Conservation (phyloP, 2,329 filamentous ascomycete genomes). For the Aspergillus thermomutatus region DNA sequence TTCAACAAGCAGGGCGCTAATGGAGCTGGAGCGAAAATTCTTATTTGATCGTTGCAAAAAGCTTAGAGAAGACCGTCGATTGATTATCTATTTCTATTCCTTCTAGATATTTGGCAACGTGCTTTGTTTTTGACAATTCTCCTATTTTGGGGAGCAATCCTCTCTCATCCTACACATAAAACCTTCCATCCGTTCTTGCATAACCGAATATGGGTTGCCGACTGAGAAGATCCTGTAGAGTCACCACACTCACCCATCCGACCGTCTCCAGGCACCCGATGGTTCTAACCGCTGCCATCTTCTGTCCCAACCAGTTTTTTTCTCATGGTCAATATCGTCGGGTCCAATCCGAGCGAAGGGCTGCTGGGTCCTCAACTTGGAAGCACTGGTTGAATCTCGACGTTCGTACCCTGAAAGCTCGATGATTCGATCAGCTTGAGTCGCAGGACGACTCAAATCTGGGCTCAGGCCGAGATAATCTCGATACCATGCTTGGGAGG, state of each 20-base stretch:
- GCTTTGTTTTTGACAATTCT: not conserved
- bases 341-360: constrained; percentile 21
- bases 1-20: constrained; percentile 29
- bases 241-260: constrained; percentile 5
- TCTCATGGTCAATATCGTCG: constrained; percentile 19
- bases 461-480: constrained; percentile 29
- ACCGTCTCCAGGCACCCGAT: constrained; percentile 28
- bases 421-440: constrained; percentile 21
- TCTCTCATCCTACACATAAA: not conserved
- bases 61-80: not conserved
- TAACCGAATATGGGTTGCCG: not conserved
- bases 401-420: constrained; percentile 45
- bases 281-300: constrained; percentile 33
- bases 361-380: constrained; percentile 35
- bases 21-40: constrained; percentile 21
- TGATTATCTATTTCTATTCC: not conserved
- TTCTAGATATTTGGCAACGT: not conserved
- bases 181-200: not conserved
- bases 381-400: constrained; percentile 31
- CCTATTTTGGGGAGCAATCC: too few species aligned
- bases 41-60: not conserved
- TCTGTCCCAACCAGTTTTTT: constrained; percentile 35
- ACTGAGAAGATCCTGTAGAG: not conserved
- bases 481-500: constrained; percentile 31
- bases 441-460: constrained; percentile 6